phyloP scores from a whole-genome alignment of 192 early-diverging fungal species.

The Podila clonocystis region DNA sequence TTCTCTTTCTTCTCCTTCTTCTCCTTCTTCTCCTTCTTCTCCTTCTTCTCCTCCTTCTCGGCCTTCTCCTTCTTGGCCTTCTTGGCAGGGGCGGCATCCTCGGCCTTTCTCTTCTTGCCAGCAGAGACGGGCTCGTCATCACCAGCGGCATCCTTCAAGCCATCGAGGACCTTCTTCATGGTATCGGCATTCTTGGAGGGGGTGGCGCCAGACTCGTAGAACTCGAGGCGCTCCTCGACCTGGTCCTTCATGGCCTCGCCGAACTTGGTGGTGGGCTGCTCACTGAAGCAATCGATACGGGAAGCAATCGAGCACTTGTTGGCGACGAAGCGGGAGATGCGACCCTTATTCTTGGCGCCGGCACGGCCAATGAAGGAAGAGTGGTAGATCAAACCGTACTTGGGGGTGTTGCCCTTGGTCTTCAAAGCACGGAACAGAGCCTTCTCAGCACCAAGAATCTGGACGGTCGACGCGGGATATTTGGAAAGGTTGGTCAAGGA shows the following conservation, averaged over 20 bases:
- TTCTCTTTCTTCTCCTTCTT: conserved; percentile 39
- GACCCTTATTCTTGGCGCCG: conserved; percentile 97
- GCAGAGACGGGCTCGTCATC: conserved; percentile 53
- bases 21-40: conserved; percentile 26
- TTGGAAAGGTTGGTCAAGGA: conserved; percentile 96
- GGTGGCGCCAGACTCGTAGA: conserved; percentile 91
- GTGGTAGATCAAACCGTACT: conserved; percentile 98
- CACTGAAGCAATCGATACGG: conserved; percentile 96
- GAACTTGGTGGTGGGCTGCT: conserved; percentile 89
- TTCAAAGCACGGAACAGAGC: conserved; percentile 98
- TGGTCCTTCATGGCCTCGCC: conserved; percentile 95
- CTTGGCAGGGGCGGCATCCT: conserved; percentile 52
- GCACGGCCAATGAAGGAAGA: conserved; percentile 96
- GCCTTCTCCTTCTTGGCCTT: conserved; percentile 67
- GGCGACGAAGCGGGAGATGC: conserved; percentile 97
- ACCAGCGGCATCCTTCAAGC: conserved; percentile 72
- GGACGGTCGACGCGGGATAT: conserved; percentile 97
- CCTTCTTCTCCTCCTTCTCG: conserved; percentile 67
- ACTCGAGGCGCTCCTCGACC: conserved; percentile 95
- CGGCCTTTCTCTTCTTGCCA: conserved; percentile 65
- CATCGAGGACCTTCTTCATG: conserved; percentile 86
- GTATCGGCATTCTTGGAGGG: conserved; percentile 94
- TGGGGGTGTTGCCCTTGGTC: conserved; percentile 96
- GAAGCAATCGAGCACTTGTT: conserved; percentile 99
- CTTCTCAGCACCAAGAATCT: conserved; percentile 99